A percentile compares a stretch with the other conserved stretches of the same genome.
phyloP scores from a whole-genome alignment of 805 yeast species.

The Kodamaea leandrae region DNA sequence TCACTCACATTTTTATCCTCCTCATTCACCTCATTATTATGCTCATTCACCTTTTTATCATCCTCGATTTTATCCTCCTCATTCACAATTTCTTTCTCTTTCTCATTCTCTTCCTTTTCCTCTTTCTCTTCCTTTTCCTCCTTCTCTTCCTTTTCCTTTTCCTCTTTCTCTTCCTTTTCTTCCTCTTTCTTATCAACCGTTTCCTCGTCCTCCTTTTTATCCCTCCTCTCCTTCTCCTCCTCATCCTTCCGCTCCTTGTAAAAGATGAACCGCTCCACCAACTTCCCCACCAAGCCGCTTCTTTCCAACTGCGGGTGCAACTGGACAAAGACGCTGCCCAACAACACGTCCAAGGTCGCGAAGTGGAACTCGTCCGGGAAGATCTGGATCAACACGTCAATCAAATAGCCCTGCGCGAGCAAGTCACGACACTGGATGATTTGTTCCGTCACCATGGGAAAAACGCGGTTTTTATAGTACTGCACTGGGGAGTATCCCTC shows the following conservation, averaged over 20 bases:
- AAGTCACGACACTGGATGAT: conserved; percentile 88
- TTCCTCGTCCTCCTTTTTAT: conserved; percentile 24
- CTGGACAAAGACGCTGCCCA: conserved; percentile 60
- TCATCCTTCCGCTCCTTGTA: conserved; percentile 28
- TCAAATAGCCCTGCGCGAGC: conserved; percentile 85
- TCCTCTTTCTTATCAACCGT: conserved; percentile 14
- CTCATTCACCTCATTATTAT: neutral
- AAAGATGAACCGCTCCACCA: conserved; percentile 68
- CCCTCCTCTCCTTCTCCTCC: conserved; percentile 5
- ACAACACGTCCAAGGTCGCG: conserved; percentile 62
- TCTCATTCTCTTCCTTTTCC: conserved; percentile 11
- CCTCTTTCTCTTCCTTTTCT: conserved; percentile 10
- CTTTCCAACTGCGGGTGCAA: conserved; percentile 71
- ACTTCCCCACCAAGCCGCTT: conserved; percentile 60
- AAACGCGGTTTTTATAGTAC: conserved; percentile 48
- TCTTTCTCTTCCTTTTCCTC: conserved; percentile 15
- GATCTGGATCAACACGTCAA: conserved; percentile 90
- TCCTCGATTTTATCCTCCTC: conserved; percentile 3
- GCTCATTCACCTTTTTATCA: no score
- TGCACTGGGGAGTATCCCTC: conserved; percentile 17
- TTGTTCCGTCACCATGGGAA: conserved; percentile 84
- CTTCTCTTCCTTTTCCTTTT: conserved; percentile 17
- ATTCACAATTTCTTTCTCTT: neutral
- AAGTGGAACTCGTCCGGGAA: conserved; percentile 93
- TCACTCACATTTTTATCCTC: neutral